Evolutionary conservation across 345 rosid species (phyloP).

Genomic region (Eucalyptus brandiana): DNA sequence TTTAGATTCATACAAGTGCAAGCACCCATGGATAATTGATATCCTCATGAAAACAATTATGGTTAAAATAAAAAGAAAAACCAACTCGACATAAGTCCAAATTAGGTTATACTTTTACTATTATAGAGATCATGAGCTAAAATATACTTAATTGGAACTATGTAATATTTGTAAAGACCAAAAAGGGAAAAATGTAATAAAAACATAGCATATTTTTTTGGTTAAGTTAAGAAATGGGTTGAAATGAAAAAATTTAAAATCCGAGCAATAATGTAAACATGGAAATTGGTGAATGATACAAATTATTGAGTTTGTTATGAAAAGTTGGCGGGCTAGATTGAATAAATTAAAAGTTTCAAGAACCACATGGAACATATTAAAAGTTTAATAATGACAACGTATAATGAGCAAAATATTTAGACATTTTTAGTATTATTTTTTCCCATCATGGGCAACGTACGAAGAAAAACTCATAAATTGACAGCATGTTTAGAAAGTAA

Average conservation of each 20-base stretch:
- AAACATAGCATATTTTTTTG: not conserved
- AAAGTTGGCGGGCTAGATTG: not conserved
- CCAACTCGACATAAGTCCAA: not conserved
- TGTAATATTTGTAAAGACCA: not conserved
- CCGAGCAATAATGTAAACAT: not conserved
- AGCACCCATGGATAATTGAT: not conserved
- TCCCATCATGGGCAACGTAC: fast-evolving
- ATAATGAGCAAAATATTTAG: not conserved
- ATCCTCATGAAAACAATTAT: not conserved
- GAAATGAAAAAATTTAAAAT: not conserved
- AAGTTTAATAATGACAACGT: not conserved
- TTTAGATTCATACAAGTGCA: not conserved
- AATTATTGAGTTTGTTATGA: not conserved
- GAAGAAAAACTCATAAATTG: not conserved
- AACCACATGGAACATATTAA: not conserved
- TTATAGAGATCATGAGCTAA: not conserved
- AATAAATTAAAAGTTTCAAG: not conserved
- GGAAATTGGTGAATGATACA: not conserved
- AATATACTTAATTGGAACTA: not conserved
- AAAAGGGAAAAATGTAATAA: not conserved
- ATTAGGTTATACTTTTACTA: not conserved
- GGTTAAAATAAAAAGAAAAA: not conserved
- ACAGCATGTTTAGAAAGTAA: not conserved
- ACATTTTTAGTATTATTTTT: not conserved
- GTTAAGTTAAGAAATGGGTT: not conserved